Conservation (phyloP, 148 eudicot genomes). For the Chenopodium suecicum region DNA sequence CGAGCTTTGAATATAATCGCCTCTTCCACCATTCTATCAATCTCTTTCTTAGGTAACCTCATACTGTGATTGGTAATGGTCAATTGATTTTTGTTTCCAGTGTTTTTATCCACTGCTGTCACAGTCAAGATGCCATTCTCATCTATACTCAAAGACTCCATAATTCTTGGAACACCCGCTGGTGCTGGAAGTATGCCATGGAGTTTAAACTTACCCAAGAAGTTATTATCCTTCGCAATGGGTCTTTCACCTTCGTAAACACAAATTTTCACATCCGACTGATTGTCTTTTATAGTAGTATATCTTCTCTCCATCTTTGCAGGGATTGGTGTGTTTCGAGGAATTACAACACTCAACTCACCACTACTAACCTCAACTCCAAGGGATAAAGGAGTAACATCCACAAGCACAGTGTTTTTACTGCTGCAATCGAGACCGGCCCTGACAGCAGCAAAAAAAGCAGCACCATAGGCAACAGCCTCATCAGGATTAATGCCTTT, state of each 20-base stretch:
- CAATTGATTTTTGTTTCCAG: background rate
- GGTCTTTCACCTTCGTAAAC: conserved; percentile 23
- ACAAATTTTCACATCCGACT: fast-evolving
- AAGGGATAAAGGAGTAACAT: conserved; percentile 20
- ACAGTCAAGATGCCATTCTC: conserved; percentile 3
- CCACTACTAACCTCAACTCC: background rate
- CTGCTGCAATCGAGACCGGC: background rate
- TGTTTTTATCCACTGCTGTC: background rate
- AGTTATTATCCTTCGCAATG: conserved; percentile 16
- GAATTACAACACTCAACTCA: background rate
- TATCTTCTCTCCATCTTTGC: background rate
- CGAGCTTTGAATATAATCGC: background rate
- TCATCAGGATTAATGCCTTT: conserved; percentile 18
- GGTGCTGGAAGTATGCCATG: conserved; percentile 10
- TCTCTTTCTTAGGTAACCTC: background rate
- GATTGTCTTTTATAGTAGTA: background rate
- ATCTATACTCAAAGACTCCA: background rate
- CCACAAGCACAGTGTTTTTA: background rate
- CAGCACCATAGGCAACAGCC: conserved; percentile 21
- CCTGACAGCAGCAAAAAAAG: conserved; percentile 10
- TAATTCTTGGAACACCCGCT: background rate
- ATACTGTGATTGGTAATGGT: conserved; percentile 17
- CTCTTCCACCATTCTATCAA: conserved; percentile 6
- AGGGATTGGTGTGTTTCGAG: conserved; percentile 14
- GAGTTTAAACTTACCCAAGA: background rate